Evolutionary conservation across 352 stramenopile species (phyloP).

Genomic region (Thraustochytrium striatum): DNA sequence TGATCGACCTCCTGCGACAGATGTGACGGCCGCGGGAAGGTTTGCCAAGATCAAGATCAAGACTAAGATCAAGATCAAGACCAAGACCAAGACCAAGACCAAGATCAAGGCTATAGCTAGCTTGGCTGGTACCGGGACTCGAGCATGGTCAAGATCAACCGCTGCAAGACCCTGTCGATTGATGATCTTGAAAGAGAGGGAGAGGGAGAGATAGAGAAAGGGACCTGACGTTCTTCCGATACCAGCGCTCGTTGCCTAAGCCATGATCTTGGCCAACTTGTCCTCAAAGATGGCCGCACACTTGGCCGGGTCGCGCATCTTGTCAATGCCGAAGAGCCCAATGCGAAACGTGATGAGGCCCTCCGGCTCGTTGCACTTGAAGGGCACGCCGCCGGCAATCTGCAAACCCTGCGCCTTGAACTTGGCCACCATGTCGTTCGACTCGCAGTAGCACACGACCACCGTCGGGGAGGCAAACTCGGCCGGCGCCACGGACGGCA

Average conservation of each 20-base stretch:
- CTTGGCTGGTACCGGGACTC: too few species aligned
- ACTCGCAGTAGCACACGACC: slow-evolving; percentile 65
- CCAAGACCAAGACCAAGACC: too few species aligned
- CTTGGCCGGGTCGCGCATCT: slow-evolving; percentile 63
- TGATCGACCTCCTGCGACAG: too few species aligned
- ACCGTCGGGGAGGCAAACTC: slow-evolving; percentile 68
- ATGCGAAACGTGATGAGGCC: slow-evolving; percentile 69
- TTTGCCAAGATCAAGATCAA: too few species aligned
- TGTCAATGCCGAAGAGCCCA: slow-evolving; percentile 73
- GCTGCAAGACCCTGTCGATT: too few species aligned
- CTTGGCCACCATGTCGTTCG: slow-evolving; percentile 65
- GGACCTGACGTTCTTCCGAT: neutral
- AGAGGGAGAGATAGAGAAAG: too few species aligned
- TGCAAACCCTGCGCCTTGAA: slow-evolving; percentile 68
- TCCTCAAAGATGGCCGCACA: slow-evolving; percentile 59
- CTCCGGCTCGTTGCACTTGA: slow-evolving; percentile 68
- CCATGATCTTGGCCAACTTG: slow-evolving; percentile 32
- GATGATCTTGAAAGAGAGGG: too few species aligned
- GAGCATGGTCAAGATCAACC: too few species aligned
- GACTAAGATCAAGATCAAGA: too few species aligned
- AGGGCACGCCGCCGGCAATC: slow-evolving; percentile 68
- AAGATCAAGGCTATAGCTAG: too few species aligned
- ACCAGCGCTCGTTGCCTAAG: neutral
- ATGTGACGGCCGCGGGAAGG: too few species aligned
- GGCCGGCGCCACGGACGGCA: slow-evolving; percentile 63